Conservation (phyloP, 2,329 filamentous ascomycete genomes). For the Calonectria naviculata region DNA sequence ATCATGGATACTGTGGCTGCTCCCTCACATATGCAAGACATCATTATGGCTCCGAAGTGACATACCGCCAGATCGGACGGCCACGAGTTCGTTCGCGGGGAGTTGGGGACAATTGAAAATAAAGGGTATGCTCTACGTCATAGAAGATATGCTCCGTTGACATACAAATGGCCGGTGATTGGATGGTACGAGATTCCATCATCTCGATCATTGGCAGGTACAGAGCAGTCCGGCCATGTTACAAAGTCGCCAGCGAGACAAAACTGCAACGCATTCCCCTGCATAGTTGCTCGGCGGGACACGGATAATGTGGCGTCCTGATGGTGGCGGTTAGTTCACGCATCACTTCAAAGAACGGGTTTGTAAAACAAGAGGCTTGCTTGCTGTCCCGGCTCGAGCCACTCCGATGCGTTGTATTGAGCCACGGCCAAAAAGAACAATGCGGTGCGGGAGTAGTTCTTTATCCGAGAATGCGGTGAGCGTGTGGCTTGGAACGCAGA, state of each 20-base stretch:
- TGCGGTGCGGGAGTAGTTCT: neutral
- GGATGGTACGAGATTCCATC: neutral
- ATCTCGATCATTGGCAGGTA: neutral
- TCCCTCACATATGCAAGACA: constrained; percentile 4
- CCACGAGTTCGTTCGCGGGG: neutral
- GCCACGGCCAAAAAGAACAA: neutral
- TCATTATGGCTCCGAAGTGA: neutral
- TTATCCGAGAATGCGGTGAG: neutral
- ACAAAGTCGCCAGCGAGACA: neutral
- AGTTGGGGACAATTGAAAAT: neutral
- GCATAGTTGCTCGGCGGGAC: neutral
- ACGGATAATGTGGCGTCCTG: neutral
- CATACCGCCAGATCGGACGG: neutral
- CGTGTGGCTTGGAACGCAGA: neutral
- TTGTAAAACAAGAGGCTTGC: neutral
- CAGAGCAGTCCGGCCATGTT: neutral
- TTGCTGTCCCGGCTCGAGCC: neutral
- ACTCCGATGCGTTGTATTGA: neutral
- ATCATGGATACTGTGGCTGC: neutral
- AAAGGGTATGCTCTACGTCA: neutral
- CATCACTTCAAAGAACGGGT: neutral
- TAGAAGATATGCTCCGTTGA: neutral
- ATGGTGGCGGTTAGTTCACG: neutral
- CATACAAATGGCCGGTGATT: neutral
- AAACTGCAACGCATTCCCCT: neutral